These are phyloP conservation scores for Dothideomycetes sp. DNA, from an alignment of 2,329 filamentous ascomycete genomes.

Conservation along the genomic window DNA sequence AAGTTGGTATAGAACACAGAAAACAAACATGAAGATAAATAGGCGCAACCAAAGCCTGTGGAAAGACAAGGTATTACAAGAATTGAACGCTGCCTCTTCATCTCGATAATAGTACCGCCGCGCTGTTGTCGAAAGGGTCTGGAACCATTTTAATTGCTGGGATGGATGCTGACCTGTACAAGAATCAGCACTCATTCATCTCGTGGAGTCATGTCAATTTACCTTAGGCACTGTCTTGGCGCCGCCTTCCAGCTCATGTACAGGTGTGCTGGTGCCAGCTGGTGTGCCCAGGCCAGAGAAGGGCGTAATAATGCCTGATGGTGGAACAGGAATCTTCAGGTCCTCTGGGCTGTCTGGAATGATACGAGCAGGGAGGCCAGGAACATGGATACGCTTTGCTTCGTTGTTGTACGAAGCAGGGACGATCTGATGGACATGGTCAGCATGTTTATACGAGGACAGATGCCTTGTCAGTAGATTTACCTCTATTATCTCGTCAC, in stretches of 20 bases:
- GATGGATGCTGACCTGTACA: too few species aligned
- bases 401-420: slow-evolving; percentile 96
- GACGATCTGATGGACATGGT: slow-evolving; percentile 54
- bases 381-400: slow-evolving; percentile 81
- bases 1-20: too few species aligned
- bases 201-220: too few species aligned
- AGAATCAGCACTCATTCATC: too few species aligned
- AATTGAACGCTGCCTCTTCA: too few species aligned
- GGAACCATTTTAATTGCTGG: slow-evolving; percentile 1
- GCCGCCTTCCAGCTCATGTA: not conserved
- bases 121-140: too few species aligned
- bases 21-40: too few species aligned
- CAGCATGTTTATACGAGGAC: not conserved
- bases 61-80: too few species aligned
- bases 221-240: slow-evolving; percentile 1
- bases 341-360: slow-evolving; percentile 73
- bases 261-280: slow-evolving; percentile 15
- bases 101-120: too few species aligned
- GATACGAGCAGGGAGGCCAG: slow-evolving; percentile 54
- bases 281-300: slow-evolving; percentile 33
- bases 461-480: slow-evolving; percentile 15
- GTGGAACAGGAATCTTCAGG: slow-evolving; percentile 66
- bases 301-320: slow-evolving; percentile 41
- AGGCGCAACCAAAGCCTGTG: too few species aligned
- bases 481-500: slow-evolving; percentile 92